Evolutionary conservation across 164 flowering plant genomes (phyloP), one percentile per base, ranked within the genome.

Genomic region (Magnolia sinica): DNA sequence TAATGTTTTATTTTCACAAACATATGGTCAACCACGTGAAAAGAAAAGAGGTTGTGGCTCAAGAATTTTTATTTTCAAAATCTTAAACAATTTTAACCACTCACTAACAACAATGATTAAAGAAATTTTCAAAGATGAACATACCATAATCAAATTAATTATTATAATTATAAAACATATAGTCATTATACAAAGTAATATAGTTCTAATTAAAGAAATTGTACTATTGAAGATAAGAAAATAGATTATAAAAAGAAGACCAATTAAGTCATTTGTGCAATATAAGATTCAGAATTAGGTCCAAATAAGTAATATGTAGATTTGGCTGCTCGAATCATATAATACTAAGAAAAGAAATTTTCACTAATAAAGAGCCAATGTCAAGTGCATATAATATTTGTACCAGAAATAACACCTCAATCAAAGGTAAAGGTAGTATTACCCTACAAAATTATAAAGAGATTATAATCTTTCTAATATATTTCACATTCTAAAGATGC

Each of bases 381-480:
- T 1, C 0, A 22, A 69, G 10, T 45, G 23, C 51, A 69, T 16
- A 1, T 0, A 27, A 3, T 7, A 27, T 69, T 13, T 22, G 31
- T 29, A 69, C 19, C 5, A 22, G 72, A 69, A 27, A 69, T 45
- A 31, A 69, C 50, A 45, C 72, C 2, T 9, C 16, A 0, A 45
- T 69, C 50, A 69, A 69, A 69, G 72, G 72, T 7, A 24, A 27
- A 45, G 51, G 51, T 27, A n/a, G 27, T 50, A 70, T 70, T 7
- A 31, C 20, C 16, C 13, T 70, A 16, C 10, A 31, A 29, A 16
- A 31, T 5, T 16, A 19, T 9, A 70, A 70, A 16, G 23, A 20
- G 22, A 4, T 3, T 29, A 70, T 70, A 9, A 70, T 70, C 20
- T 70, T 13, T 27, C 18, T 13, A 70, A 70, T 70, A 55, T 70